Evolutionary conservation across 116 monocot genomes (phyloP).

Genomic region (Papilionanthe hybrid): DNA sequence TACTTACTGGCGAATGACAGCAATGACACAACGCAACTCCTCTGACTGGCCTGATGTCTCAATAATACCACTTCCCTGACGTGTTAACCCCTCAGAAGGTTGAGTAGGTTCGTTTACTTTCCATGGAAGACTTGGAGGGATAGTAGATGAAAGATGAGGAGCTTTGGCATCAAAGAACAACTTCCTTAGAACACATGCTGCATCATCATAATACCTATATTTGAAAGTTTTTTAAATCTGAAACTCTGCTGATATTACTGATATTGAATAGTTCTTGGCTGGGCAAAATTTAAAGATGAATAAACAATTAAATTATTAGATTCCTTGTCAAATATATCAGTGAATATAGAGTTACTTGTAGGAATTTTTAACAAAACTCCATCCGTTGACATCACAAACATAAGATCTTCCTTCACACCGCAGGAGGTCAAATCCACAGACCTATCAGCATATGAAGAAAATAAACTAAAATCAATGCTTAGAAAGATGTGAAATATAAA

Average conservation of each 20-base stretch:
- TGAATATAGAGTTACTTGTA: slow-evolving; percentile 63
- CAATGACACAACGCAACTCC: slow-evolving; percentile 97
- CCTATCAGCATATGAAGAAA: slow-evolving; percentile 33
- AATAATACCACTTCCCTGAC: slow-evolving; percentile 93
- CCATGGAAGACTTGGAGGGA: slow-evolving; percentile 96
- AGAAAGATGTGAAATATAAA: not conserved
- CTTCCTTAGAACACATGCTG: slow-evolving; percentile 92
- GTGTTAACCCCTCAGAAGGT: slow-evolving; percentile 69
- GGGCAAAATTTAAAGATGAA: not conserved
- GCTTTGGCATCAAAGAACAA: slow-evolving; percentile 99
- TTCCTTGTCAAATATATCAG: slow-evolving; percentile 14
- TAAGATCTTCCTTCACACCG: slow-evolving; percentile 93
- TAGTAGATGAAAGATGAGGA: slow-evolving; percentile 95
- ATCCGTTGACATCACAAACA: slow-evolving; percentile 99
- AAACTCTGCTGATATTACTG: not conserved
- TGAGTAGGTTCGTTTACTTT: slow-evolving; percentile 81
- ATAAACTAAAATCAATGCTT: not conserved
- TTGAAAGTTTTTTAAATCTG: not conserved
- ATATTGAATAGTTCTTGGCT: not conserved
- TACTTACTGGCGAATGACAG: slow-evolving; percentile 91
- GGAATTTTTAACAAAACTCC: slow-evolving; percentile 99
- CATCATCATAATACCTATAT: slow-evolving; percentile 97
- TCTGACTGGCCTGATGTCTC: slow-evolving; percentile 94
- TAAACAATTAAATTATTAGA: not conserved
- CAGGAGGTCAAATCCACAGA: slow-evolving; percentile 98